phyloP scores from a whole-genome alignment of 768 basidiomycete species.

The Lactarius psammicola region DNA sequence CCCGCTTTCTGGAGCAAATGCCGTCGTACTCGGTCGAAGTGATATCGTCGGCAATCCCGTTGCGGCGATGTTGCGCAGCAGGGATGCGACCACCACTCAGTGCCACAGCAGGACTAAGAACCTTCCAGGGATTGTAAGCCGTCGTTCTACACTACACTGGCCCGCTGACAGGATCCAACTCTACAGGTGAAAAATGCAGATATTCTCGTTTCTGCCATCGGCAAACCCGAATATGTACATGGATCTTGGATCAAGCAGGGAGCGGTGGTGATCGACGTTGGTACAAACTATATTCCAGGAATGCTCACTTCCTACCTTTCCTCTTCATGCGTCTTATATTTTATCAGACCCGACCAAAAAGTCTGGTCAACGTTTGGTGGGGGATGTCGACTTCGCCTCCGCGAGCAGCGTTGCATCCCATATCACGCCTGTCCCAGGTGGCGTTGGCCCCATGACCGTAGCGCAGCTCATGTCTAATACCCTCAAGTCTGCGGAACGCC shows the following conservation, averaged over 20 bases:
- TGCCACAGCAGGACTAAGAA: constrained; percentile 92
- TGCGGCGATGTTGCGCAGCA: constrained; percentile 82
- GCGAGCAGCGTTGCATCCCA: constrained; percentile 78
- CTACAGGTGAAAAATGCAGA: constrained; percentile 79
- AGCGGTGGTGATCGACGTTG: constrained; percentile 95
- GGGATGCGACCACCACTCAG: constrained; percentile 95
- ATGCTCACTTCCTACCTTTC: constrained; percentile 32
- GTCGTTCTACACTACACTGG: neutral
- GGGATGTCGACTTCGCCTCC: constrained; percentile 85
- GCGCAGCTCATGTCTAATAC: constrained; percentile 98
- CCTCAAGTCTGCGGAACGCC: constrained; percentile 74
- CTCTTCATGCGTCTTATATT: neutral
- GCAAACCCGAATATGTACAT: constrained; percentile 84
- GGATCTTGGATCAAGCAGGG: constrained; percentile 96
- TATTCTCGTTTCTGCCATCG: constrained; percentile 95
- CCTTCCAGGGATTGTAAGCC: constrained; percentile 70
- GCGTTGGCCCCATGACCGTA: constrained; percentile 99
- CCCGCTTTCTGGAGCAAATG: constrained; percentile 70
- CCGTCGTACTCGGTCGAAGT: constrained; percentile 93
- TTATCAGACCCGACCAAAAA: constrained; percentile 79
- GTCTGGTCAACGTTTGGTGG: constrained; percentile 92
- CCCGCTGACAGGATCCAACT: constrained; percentile 1
- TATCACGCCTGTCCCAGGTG: constrained; percentile 98
- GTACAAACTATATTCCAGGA: constrained; percentile 95
- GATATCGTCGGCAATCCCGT: constrained; percentile 99